A percentile compares a stretch with the other conserved stretches of the same genome.
Conservation (phyloP, 2,329 filamentous ascomycete species). For the Elsinoe arachidis region DNA sequence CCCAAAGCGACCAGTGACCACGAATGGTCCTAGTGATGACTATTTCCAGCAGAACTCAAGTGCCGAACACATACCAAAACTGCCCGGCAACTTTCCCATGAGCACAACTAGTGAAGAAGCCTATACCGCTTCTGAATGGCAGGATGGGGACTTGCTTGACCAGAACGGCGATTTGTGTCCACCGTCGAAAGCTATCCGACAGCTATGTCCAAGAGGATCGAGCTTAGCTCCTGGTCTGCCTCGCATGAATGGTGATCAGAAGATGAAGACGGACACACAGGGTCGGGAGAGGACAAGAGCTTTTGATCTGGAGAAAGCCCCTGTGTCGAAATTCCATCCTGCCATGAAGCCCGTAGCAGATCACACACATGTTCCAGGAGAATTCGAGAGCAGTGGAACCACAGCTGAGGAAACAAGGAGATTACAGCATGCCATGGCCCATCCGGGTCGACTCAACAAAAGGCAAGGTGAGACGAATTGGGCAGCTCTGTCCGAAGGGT, state of each 20-base stretch:
- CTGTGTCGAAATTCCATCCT: background rate
- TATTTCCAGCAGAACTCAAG: background rate
- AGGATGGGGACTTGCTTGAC: background rate
- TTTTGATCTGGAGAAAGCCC: background rate
- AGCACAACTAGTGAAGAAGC: conserved; percentile 5
- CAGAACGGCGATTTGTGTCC: background rate
- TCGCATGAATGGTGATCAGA: background rate
- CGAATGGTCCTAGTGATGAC: background rate
- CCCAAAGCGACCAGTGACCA: background rate
- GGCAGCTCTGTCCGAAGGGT: background rate
- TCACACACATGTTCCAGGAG: background rate
- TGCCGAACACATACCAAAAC: background rate
- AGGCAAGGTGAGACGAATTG: background rate
- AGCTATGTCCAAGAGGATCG: conserved; percentile 1
- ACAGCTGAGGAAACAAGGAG: background rate
- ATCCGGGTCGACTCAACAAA: background rate
- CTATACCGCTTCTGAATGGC: background rate
- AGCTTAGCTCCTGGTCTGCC: background rate
- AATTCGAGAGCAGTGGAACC: background rate
- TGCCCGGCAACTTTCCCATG: conserved; percentile 1
- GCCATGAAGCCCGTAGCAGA: background rate
- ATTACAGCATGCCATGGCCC: background rate
- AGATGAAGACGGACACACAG: too few relatives aligned
- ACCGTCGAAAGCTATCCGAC: background rate
- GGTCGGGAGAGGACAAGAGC: background rate